Percentiles rank a stretch among this genome's conserved stretches.
These are phyloP conservation scores for Tolypocladium inflatum DNA, from an alignment of 2,329 filamentous ascomycete species.

Conservation along the genomic window DNA sequence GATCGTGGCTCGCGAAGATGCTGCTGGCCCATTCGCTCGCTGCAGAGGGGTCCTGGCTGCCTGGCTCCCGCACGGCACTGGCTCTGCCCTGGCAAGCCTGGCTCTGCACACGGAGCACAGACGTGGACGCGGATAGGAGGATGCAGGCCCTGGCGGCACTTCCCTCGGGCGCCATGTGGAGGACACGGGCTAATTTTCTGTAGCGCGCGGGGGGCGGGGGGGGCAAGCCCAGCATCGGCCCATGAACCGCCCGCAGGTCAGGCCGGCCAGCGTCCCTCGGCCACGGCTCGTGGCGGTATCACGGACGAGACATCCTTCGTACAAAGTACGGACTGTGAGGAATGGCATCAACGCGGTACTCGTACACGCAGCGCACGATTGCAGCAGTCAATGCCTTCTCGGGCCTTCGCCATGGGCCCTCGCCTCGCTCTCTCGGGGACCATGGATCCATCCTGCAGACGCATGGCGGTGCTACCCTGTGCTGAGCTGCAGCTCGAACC, in stretches of 20 bases:
- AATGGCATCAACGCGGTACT: no score
- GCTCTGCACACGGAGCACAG: no score
- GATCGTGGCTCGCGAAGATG: not conserved
- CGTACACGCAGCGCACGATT: no score
- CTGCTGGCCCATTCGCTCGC: not conserved
- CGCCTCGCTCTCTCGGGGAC: no score
- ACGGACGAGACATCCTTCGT: no score
- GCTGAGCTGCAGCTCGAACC: not conserved
- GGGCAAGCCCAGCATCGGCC: not conserved
- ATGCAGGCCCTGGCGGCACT: not conserved
- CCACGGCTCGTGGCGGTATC: no score
- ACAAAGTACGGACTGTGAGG: no score
- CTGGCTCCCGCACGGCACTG: not conserved
- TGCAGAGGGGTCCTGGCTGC: not conserved
- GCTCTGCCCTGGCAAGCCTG: no score
- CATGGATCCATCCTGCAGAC: no score
- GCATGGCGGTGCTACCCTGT: not conserved
- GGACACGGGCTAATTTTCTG: not conserved
- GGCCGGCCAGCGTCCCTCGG: no score
- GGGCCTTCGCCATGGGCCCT: no score
- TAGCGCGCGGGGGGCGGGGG: not conserved
- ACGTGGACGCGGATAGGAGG: not conserved
- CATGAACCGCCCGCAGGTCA: not conserved
- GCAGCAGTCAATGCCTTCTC: no score
- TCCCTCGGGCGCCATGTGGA: not conserved